Evolutionary conservation across 805 yeast genomes (phyloP).

Genomic region (Spathaspora girioi): DNA sequence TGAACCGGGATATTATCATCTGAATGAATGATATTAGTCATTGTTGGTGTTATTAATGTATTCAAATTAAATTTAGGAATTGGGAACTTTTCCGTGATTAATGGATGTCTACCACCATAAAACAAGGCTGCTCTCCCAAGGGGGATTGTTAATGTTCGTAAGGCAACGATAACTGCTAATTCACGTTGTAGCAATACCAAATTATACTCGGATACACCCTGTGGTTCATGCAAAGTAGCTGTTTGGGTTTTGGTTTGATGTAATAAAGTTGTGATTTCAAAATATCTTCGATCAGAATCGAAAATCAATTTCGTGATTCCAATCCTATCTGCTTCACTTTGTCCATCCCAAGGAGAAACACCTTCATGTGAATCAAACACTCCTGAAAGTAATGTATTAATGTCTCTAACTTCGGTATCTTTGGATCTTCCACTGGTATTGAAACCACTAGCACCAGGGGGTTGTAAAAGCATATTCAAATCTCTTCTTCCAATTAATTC

Average conservation of each 20-base stretch:
- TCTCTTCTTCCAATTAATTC: constrained; percentile 69
- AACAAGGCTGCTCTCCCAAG: constrained; percentile 76
- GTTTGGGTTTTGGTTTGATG: constrained; percentile 68
- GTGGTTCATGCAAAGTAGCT: constrained; percentile 37
- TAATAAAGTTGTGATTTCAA: constrained; percentile 68
- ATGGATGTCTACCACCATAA: constrained; percentile 64
- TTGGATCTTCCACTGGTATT: neutral
- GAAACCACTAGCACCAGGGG: neutral
- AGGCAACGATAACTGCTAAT: constrained; percentile 57
- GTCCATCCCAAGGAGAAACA: constrained; percentile 64
- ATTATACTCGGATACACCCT: constrained; percentile 50
- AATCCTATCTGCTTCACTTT: constrained; percentile 64
- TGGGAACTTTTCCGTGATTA: constrained; percentile 80
- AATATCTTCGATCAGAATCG: constrained; percentile 72
- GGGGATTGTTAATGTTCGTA: constrained; percentile 73
- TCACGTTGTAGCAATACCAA: constrained; percentile 51
- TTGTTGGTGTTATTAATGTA: constrained; percentile 60
- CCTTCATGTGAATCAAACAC: constrained; percentile 40
- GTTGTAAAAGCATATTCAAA: constrained; percentile 29
- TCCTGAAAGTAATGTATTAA: constrained; percentile 28
- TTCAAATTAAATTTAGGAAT: constrained; percentile 72
- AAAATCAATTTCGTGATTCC: constrained; percentile 70
- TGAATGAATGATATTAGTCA: constrained; percentile 59
- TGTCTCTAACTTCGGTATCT: neutral
- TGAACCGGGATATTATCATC: constrained; percentile 48